Percentiles rank a stretch among this genome's conserved stretches.
These are phyloP conservation scores for Erodium maritimum DNA, from an alignment of 345 rosid species.

Conservation along the genomic window DNA sequence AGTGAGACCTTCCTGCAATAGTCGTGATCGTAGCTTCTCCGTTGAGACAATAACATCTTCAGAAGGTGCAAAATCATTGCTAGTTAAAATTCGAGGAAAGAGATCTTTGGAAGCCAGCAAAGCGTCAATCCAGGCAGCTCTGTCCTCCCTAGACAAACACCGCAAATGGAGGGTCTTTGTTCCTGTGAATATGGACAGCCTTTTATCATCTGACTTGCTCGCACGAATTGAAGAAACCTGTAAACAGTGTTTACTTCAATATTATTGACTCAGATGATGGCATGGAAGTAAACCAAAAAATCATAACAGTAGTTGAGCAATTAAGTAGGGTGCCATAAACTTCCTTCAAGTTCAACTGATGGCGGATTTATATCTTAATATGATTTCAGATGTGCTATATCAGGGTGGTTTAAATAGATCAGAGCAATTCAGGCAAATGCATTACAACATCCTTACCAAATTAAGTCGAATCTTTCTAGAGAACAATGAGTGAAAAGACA, in stretches of 20 bases:
- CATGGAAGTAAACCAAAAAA: neutral
- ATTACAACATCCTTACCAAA: neutral
- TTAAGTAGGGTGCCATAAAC: neutral
- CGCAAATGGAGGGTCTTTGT: constrained; percentile 95
- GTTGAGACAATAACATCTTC: constrained; percentile 76
- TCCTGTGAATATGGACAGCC: constrained; percentile 89
- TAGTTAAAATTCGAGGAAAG: constrained; percentile 59
- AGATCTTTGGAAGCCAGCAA: constrained; percentile 74
- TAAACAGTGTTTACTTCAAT: constrained; percentile 5
- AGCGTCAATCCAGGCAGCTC: constrained; percentile 81
- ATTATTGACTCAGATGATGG: constrained; percentile 3
- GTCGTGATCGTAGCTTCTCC: constrained; percentile 63
- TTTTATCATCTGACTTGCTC: constrained; percentile 92
- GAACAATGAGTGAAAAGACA: neutral
- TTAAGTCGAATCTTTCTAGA: neutral
- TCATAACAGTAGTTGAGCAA: neutral
- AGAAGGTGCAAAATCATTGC: constrained; percentile 46
- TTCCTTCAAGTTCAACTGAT: neutral
- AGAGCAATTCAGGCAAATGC: neutral
- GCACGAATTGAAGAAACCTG: constrained; percentile 95
- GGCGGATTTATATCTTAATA: neutral
- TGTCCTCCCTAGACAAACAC: constrained; percentile 61
- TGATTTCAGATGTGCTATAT: neutral
- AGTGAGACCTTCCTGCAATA: constrained; percentile 65
- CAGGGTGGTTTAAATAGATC: neutral